A percentile compares a stretch with the other conserved stretches of the same genome.
These are phyloP conservation scores for Mycena belliarum DNA, from an alignment of 768 basidiomycete genomes.

Conservation along the genomic window DNA sequence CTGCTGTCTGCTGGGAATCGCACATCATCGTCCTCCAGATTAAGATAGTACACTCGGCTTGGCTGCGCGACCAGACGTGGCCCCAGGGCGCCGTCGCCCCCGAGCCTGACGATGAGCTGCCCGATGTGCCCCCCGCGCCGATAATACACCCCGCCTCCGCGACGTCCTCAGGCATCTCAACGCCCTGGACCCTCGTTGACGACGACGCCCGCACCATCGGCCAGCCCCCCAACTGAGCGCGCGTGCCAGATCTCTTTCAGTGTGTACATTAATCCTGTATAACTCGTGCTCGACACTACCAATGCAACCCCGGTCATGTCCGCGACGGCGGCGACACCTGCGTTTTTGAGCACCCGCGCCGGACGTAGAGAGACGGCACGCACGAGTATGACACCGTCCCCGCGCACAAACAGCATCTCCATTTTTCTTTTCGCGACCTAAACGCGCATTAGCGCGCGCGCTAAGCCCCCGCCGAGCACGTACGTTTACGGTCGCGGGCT, in stretches of 20 bases:
- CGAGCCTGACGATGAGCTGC: slow-evolving; percentile 57
- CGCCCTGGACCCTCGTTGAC: slow-evolving; percentile 26
- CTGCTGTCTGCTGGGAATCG: not conserved
- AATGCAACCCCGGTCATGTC: slow-evolving; percentile 41
- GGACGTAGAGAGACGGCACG: slow-evolving; percentile 29
- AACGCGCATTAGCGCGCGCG: not conserved
- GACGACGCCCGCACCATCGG: not conserved
- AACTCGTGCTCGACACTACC: not conserved
- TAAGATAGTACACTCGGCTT: slow-evolving; percentile 71
- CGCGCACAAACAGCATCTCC: slow-evolving; percentile 98
- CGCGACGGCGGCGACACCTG: slow-evolving; percentile 84
- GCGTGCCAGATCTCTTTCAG: no score
- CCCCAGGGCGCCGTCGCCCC: slow-evolving; percentile 61
- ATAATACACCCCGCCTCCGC: slow-evolving; percentile 17
- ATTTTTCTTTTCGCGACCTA: slow-evolving; percentile 92
- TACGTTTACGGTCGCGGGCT: slow-evolving; percentile 65
- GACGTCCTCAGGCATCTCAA: slow-evolving; percentile 27
- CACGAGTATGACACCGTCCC: slow-evolving; percentile 96
- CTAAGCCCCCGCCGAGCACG: slow-evolving; percentile 18
- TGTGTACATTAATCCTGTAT: slow-evolving; percentile 20
- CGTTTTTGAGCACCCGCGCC: not conserved
- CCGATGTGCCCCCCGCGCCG: slow-evolving; percentile 15
- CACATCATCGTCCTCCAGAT: slow-evolving; percentile 44
- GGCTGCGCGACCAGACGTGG: slow-evolving; percentile 80
- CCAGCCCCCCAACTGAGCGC: no score